Evolutionary conservation across 352 stramenopile species (phyloP).

Genomic region (Phytophthora sp.): DNA sequence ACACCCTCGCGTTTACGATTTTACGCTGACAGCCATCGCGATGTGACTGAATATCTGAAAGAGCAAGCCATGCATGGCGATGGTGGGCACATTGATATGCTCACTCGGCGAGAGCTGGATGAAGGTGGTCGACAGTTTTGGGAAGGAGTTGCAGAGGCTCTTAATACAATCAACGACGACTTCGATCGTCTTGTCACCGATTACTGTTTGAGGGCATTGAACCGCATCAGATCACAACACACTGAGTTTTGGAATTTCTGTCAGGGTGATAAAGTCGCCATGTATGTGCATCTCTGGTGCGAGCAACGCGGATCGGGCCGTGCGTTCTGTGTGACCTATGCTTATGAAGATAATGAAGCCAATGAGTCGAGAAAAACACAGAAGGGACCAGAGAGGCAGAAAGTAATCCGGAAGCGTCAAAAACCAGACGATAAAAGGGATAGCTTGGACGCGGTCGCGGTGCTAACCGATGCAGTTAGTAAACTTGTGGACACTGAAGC

Average conservation of each 20-base stretch:
- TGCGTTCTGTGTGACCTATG: not conserved
- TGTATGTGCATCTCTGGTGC: not conserved
- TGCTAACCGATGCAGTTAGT: too few species aligned
- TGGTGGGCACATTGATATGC: too few species aligned
- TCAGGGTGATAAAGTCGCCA: not conserved
- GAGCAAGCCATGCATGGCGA: too few species aligned
- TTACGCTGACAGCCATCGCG: not conserved
- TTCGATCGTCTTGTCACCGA: not conserved
- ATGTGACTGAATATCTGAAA: not conserved
- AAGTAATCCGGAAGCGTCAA: not conserved
- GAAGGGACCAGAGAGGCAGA: not conserved
- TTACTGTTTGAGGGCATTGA: not conserved
- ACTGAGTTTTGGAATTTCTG: not conserved
- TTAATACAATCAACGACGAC: not conserved
- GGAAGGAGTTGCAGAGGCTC: not conserved
- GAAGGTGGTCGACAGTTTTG: constrained; percentile 1
- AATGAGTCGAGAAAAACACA: not conserved
- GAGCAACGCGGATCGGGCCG: not conserved
- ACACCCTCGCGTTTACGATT: not conserved
- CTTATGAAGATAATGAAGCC: not conserved
- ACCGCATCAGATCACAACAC: not conserved
- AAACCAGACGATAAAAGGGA: not conserved
- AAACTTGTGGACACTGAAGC: too few species aligned
- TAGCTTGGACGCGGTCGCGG: not conserved
- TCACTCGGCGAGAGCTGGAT: not conserved